Conservation (phyloP, 306 rosid species). For the Arachis stenosperma region DNA sequence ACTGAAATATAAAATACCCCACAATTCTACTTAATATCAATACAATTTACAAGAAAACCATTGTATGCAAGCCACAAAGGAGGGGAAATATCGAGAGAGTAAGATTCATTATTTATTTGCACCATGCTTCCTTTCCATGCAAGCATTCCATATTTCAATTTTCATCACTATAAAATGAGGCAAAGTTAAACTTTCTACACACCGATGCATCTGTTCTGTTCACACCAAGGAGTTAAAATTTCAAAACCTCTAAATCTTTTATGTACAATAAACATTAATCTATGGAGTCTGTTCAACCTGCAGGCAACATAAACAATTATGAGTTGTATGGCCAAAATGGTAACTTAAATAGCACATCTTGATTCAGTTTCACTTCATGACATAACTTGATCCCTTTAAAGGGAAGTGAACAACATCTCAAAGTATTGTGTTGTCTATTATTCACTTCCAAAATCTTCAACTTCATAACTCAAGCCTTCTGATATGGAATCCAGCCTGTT, state of each 20-base stretch:
- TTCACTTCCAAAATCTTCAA: conserved; percentile 79
- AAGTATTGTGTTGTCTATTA: conserved; percentile 48
- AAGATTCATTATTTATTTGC: conserved; percentile 38
- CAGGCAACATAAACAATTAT: conserved; percentile 32
- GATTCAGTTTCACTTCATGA: background rate
- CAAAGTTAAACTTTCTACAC: conserved; percentile 44
- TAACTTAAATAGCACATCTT: background rate
- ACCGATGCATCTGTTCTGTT: conserved; percentile 41
- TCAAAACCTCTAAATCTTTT: conserved; percentile 45
- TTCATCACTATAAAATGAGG: conserved; percentile 37
- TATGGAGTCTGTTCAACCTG: conserved; percentile 55
- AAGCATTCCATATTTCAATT: conserved; percentile 42
- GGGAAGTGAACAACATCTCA: conserved; percentile 31
- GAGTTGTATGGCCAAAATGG: background rate
- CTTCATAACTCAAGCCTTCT: conserved; percentile 76
- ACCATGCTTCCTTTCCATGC: conserved; percentile 33
- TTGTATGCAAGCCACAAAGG: conserved; percentile 2
- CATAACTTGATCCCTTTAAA: conserved; percentile 21
- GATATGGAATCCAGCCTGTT: conserved; percentile 81
- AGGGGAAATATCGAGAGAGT: background rate
- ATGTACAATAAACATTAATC: conserved; percentile 51
- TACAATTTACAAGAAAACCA: conserved; percentile 11
- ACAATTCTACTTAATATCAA: conserved; percentile 22
- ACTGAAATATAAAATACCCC: conserved; percentile 3
- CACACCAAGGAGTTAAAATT: conserved; percentile 24